Conservation (phyloP, 148 eudicot species). For the Polygonum maritimum region DNA sequence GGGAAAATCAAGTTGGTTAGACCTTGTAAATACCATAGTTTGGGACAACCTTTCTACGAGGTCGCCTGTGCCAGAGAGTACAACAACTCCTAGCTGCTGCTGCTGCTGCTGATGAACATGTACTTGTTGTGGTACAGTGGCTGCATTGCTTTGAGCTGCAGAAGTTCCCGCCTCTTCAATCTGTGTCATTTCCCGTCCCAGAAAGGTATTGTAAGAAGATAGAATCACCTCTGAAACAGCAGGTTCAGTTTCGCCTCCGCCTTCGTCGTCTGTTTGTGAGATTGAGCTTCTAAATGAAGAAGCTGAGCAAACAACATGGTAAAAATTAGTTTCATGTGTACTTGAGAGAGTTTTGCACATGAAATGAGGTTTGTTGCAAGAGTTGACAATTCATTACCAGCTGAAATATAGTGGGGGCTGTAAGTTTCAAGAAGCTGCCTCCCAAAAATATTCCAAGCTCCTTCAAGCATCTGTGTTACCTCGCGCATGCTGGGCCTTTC, state of each 20-base stretch:
- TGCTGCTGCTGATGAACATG: background rate
- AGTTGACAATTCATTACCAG: too few relatives aligned
- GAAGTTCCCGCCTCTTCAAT: too few relatives aligned
- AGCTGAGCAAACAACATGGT: background rate
- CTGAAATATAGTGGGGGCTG: too few relatives aligned
- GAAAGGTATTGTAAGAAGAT: too few relatives aligned
- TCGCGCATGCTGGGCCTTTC: background rate
- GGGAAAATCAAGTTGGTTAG: background rate
- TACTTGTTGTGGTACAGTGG: too few relatives aligned
- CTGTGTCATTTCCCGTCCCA: background rate
- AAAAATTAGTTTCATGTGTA: too few relatives aligned
- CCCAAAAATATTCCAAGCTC: background rate
- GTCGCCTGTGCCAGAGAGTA: background rate
- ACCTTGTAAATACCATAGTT: background rate
- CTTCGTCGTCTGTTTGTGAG: background rate
- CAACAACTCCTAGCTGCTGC: background rate
- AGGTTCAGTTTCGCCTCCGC: too few relatives aligned
- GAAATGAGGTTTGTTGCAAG: too few relatives aligned
- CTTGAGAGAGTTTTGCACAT: too few relatives aligned
- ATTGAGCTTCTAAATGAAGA: conserved; percentile 4
- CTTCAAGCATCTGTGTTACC: background rate
- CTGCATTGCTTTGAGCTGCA: background rate
- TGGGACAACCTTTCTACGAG: background rate
- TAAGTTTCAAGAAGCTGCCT: too few relatives aligned
- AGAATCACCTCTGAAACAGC: too few relatives aligned